Conservation (phyloP, 1,284 basidiomycete species). For the Acaromyces ingoldii region DNA sequence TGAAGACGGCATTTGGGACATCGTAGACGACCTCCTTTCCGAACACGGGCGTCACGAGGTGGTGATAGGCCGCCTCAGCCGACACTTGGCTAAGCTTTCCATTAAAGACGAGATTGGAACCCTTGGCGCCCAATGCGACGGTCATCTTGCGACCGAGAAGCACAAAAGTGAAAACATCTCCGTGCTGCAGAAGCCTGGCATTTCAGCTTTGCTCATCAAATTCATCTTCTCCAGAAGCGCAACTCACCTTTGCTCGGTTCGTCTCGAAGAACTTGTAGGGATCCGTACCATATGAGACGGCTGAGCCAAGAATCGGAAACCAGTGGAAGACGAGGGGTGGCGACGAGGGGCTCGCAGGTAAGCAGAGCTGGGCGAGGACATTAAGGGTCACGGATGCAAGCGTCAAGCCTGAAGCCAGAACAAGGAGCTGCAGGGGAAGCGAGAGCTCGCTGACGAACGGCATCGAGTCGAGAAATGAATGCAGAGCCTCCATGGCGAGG, state of each 20-base stretch:
- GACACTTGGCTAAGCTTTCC: conserved; percentile 87
- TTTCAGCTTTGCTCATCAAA: no score
- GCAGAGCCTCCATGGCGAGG: no score
- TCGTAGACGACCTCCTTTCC: conserved; percentile 98
- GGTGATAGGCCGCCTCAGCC: conserved; percentile 91
- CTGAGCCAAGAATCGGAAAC: conserved; percentile 71
- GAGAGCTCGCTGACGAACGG: no score
- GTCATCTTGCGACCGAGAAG: conserved; percentile 84
- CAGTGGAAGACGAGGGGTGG: conserved; percentile 76
- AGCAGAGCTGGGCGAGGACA: conserved; percentile 57
- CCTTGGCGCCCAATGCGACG: conserved; percentile 83
- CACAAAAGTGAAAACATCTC: conserved; percentile 72
- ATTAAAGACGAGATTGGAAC: conserved; percentile 90
- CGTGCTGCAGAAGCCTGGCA: conserved; percentile 54
- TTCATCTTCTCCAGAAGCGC: background rate
- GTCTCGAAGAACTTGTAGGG: conserved; percentile 70
- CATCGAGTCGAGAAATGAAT: no score
- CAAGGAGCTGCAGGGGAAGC: no score
- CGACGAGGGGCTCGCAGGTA: conserved; percentile 40
- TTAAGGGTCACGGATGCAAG: conserved; percentile 62
- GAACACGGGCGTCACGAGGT: conserved; percentile 58
- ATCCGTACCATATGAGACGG: conserved; percentile 69
- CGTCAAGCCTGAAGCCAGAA: no score
- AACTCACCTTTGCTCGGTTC: conserved; percentile 65
- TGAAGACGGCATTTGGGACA: conserved; percentile 89